Evolutionary conservation across 2,329 filamentous ascomycete genomes (phyloP).

Genomic region (Colletotrichum zoysiae): DNA sequence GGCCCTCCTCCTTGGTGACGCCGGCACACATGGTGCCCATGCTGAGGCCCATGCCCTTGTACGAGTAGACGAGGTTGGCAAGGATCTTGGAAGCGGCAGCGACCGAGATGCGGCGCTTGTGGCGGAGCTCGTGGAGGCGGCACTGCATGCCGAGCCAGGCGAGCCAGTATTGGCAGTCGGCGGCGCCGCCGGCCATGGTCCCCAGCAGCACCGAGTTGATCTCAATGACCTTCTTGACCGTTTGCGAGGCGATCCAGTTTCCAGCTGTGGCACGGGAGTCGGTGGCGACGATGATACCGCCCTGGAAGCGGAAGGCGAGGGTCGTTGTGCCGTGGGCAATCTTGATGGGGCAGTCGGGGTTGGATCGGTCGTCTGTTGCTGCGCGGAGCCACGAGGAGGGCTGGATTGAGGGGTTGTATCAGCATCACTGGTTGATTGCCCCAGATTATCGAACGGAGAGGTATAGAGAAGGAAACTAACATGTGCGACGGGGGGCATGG

Average conservation of each 20-base stretch:
- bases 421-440: slow-evolving; percentile 19
- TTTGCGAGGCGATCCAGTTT: slow-evolving; percentile 99
- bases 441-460: background rate
- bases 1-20: slow-evolving; percentile 94
- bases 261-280: slow-evolving; percentile 97
- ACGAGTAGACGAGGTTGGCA: slow-evolving; percentile 96
- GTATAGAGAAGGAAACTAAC: slow-evolving; percentile 63
- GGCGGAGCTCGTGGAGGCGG: slow-evolving; percentile 97
- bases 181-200: slow-evolving; percentile 98
- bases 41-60: slow-evolving; percentile 98
- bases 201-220: slow-evolving; percentile 95
- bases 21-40: slow-evolving; percentile 99
- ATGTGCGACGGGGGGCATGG: slow-evolving; percentile 91
- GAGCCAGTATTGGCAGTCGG: slow-evolving; percentile 99
- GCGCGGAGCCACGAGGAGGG: slow-evolving; percentile 95
- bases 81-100: slow-evolving; percentile 98
- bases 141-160: slow-evolving; percentile 99
- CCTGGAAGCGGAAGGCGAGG: slow-evolving; percentile 96
- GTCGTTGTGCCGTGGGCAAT: slow-evolving; percentile 99
- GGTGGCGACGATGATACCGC: slow-evolving; percentile 97
- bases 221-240: slow-evolving; percentile 99
- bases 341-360: slow-evolving; percentile 98
- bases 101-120: slow-evolving; percentile 98
- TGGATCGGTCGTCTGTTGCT: slow-evolving; percentile 96
- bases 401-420: slow-evolving; percentile 58